These are phyloP conservation scores for Mortierella sp. DNA, from an alignment of 371 early-diverging fungal species.

Conservation along the genomic window DNA sequence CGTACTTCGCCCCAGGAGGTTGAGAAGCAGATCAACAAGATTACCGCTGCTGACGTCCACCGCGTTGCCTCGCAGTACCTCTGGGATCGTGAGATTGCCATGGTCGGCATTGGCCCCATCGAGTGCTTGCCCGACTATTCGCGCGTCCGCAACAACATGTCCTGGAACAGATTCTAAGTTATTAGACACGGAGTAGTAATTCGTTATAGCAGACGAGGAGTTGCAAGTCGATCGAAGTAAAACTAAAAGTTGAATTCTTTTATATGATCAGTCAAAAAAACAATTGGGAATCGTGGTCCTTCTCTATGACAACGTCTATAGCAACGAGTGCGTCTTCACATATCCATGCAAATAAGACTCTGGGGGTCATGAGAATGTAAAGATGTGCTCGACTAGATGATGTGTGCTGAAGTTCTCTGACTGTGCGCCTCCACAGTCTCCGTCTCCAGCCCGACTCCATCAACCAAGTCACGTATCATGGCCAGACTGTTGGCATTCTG, in stretches of 20 bases:
- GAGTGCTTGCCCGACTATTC: conserved; percentile 91
- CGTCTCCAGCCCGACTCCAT: conserved; percentile 1
- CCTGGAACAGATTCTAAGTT: conserved; percentile 69
- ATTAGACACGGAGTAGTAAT: no score
- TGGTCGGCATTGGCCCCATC: conserved; percentile 93
- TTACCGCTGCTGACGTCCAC: conserved; percentile 87
- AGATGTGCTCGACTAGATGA: conserved; percentile 2
- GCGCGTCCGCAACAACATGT: conserved; percentile 84
- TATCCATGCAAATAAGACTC: no score
- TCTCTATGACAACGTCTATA: no score
- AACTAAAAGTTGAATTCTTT: no score
- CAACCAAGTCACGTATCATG: conserved; percentile 25
- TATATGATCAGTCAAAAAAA: no score
- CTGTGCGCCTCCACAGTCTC: background rate
- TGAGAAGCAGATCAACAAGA: conserved; percentile 82
- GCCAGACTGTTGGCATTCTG: conserved; percentile 34
- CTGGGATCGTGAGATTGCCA: conserved; percentile 90
- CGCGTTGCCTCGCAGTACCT: conserved; percentile 90
- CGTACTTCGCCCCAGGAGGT: conserved; percentile 87
- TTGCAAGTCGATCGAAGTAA: no score
- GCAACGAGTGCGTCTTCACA: no score
- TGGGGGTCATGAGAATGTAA: no score
- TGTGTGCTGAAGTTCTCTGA: background rate
- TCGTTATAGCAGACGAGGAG: no score
- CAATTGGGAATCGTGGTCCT: no score